These are phyloP conservation scores for Fusarium oxysporum DNA, from an alignment of 2,329 filamentous ascomycete genomes.

Conservation along the genomic window DNA sequence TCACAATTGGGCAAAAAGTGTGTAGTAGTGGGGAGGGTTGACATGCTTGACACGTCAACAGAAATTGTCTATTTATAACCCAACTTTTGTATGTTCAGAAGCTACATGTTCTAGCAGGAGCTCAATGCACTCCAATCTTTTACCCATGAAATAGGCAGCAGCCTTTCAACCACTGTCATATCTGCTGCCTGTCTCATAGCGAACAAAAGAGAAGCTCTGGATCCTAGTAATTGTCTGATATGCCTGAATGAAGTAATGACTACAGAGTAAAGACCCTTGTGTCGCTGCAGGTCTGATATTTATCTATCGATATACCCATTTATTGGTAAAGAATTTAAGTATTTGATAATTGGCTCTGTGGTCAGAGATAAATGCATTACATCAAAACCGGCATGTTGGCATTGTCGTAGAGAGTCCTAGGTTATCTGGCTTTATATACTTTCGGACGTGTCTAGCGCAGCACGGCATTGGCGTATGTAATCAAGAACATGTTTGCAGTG, in stretches of 20 bases:
- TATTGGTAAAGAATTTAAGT: fast-evolving
- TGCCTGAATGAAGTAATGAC: background rate
- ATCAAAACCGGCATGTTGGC: fast-evolving
- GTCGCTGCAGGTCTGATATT: fast-evolving
- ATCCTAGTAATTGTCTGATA: too few species aligned
- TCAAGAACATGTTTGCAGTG: too few species aligned
- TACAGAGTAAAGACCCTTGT: fast-evolving
- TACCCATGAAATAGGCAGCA: background rate
- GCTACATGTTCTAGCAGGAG: fast-evolving
- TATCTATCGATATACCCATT: fast-evolving
- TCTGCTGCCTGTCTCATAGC: fast-evolving
- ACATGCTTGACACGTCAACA: too few species aligned
- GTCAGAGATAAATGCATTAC: fast-evolving
- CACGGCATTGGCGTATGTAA: fast-evolving
- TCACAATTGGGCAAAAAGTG: background rate
- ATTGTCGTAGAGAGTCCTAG: fast-evolving
- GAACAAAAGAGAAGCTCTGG: too few species aligned
- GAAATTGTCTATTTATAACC: background rate
- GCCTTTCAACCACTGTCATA: fast-evolving
- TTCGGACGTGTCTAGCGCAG: background rate
- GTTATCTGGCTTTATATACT: background rate
- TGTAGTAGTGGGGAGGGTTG: fast-evolving
- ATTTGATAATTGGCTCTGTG: fast-evolving
- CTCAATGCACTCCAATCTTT: fast-evolving
- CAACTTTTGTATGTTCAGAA: background rate